phyloP scores from a whole-genome alignment of 306 rosid species.

The Alnus glutinosa region DNA sequence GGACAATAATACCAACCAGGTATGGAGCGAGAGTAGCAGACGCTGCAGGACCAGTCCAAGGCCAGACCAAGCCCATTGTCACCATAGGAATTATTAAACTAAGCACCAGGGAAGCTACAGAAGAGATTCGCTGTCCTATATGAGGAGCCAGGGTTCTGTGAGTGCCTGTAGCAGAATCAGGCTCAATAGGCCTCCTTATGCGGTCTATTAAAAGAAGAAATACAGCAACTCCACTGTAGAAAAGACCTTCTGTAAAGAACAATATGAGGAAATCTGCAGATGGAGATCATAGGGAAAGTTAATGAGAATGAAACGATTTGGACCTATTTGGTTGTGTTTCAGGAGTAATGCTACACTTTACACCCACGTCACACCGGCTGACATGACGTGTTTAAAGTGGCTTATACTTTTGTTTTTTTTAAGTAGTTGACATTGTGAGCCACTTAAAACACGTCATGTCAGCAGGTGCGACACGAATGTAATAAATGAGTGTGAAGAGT shows the following conservation, averaged over 20 bases:
- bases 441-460: too few species aligned
- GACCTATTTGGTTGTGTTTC: background rate
- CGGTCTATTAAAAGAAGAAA: conserved; percentile 71
- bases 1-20: conserved; percentile 93
- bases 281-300: conserved; percentile 23
- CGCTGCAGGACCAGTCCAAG: conserved; percentile 99
- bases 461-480: too few species aligned
- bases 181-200: conserved; percentile 56
- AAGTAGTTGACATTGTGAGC: too few species aligned
- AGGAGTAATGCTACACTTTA: background rate
- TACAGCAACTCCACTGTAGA: conserved; percentile 84
- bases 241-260: conserved; percentile 96
- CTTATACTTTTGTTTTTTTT: too few species aligned
- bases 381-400: too few species aligned
- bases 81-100: conserved; percentile 96
- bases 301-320: conserved; percentile 24
- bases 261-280: conserved; percentile 93
- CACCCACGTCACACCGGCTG: too few species aligned
- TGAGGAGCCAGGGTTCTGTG: conserved; percentile 45
- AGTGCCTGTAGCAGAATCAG: conserved; percentile 34
- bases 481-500: too few species aligned
- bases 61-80: conserved; percentile 99
- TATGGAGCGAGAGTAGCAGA: conserved; percentile 99
- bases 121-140: conserved; percentile 71
- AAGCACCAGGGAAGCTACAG: conserved; percentile 79